phyloP scores from a whole-genome alignment of 345 rosid species.

The Rhizophora apiculata region DNA sequence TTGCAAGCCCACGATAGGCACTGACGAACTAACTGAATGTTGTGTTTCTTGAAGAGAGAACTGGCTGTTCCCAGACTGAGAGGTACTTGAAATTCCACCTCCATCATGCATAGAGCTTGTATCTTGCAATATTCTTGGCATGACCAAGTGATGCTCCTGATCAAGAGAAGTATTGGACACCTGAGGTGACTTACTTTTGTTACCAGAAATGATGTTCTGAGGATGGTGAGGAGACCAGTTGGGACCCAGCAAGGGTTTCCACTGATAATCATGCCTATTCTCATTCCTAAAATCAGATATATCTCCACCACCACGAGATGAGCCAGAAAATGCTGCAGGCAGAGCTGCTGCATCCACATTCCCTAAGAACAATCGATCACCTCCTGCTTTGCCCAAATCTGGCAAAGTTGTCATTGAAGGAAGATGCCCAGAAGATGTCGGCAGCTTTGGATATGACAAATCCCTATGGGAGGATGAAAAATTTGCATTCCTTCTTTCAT shows the following conservation, averaged over 20 bases:
- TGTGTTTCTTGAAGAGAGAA: conserved; percentile 39
- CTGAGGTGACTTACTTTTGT: conserved; percentile 41
- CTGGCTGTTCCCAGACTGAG: conserved; percentile 26
- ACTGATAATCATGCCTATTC: conserved; percentile 40
- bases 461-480: conserved; percentile 37
- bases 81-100: conserved; percentile 30
- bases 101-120: conserved; percentile 26
- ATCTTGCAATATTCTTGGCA: conserved; percentile 35
- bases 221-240: conserved; percentile 39
- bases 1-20: conserved; percentile 38
- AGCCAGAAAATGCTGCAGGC: conserved; percentile 29
- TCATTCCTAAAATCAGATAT: conserved; percentile 38
- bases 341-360: conserved; percentile 31
- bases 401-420: conserved; percentile 31
- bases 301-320: conserved; percentile 32
- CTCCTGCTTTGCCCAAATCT: conserved; percentile 32
- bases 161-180: conserved; percentile 12
- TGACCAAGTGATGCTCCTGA: conserved; percentile 30
- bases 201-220: conserved; percentile 16
- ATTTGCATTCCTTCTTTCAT: conserved; percentile 42
- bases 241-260: conserved; percentile 26
- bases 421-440: conserved; percentile 27
- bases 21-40: conserved; percentile 34
- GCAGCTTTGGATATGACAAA: conserved; percentile 34
- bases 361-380: conserved; percentile 29